A percentile compares a stretch with the other conserved stretches of the same genome.
Evolutionary conservation across 768 basidiomycete genomes (phyloP).

Genomic region (Omphalotus guepiniiformis): DNA sequence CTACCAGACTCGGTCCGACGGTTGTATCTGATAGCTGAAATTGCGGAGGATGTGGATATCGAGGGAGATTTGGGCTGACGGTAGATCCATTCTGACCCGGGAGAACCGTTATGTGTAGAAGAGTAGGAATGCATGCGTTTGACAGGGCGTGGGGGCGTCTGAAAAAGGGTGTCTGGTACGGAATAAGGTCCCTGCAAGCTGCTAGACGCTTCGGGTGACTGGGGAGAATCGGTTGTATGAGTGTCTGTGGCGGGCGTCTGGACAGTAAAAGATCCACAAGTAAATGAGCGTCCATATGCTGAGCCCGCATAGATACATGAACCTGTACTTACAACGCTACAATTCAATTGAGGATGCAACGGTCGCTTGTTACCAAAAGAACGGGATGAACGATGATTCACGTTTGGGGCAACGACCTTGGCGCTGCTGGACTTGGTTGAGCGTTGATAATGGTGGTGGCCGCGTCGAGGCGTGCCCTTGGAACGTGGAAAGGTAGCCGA

Average conservation of each 20-base stretch:
- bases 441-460: conserved; percentile 12
- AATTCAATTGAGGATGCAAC: conserved; percentile 6
- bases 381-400: conserved; percentile 5
- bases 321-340: conserved; percentile 3
- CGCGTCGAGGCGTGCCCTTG: conserved; percentile 7
- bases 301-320: background rate
- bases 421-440: conserved; percentile 15
- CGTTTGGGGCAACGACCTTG: conserved; percentile 8
- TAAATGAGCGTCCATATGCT: background rate
- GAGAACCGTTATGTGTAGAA: conserved; percentile 2
- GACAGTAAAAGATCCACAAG: background rate
- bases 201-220: too few relatives aligned
- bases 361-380: conserved; percentile 6
- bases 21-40: conserved; percentile 8
- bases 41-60: conserved; percentile 15
- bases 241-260: background rate
- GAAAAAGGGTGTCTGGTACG: too few relatives aligned
- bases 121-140: conserved; percentile 6
- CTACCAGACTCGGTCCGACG: conserved; percentile 3
- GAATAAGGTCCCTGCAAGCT: too few relatives aligned
- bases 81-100: conserved; percentile 39
- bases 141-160: background rate
- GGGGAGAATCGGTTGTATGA: too few relatives aligned
- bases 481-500: conserved; percentile 5
- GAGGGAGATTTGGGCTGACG: conserved; percentile 35